phyloP scores from a whole-genome alignment of 2,329 filamentous ascomycete species.

The Pseudogymnoascus sp. region DNA sequence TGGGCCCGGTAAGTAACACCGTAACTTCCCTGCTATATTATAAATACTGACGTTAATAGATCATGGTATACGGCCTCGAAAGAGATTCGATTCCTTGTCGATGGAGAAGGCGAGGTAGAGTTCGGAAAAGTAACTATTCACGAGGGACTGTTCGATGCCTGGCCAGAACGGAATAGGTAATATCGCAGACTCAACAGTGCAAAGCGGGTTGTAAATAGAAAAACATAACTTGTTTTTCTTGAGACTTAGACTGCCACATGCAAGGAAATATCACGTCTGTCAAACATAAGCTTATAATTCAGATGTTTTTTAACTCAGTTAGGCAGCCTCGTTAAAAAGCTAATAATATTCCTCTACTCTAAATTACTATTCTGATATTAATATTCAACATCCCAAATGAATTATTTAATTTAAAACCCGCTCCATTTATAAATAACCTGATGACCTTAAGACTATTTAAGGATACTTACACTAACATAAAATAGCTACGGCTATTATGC shows the following conservation, averaged over 20 bases:
- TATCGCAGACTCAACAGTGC: background rate
- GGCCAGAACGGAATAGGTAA: slow-evolving; percentile 27
- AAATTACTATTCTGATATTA: no score
- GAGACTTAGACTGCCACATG: background rate
- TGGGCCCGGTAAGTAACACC: slow-evolving; percentile 34
- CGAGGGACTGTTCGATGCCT: slow-evolving; percentile 34
- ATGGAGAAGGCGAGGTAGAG: slow-evolving; percentile 27
- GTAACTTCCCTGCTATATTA: background rate
- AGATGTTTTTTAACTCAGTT: no score
- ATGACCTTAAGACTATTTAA: no score
- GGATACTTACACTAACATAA: no score
- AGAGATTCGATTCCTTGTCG: slow-evolving; percentile 31
- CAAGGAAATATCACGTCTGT: no score
- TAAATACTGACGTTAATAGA: slow-evolving; percentile 24
- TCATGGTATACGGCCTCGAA: slow-evolving; percentile 32
- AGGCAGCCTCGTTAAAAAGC: no score
- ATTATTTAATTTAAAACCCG: no score
- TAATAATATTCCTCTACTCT: no score
- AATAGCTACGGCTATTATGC: no score
- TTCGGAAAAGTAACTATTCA: slow-evolving; percentile 31
- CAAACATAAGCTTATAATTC: no score
- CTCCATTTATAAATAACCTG: no score
- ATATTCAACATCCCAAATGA: no score
- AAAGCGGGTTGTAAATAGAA: background rate
- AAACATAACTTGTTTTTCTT: slow-evolving; percentile 6